Conservation (phyloP, 2,329 filamentous ascomycete species). For the Nemania bipapillata region DNA sequence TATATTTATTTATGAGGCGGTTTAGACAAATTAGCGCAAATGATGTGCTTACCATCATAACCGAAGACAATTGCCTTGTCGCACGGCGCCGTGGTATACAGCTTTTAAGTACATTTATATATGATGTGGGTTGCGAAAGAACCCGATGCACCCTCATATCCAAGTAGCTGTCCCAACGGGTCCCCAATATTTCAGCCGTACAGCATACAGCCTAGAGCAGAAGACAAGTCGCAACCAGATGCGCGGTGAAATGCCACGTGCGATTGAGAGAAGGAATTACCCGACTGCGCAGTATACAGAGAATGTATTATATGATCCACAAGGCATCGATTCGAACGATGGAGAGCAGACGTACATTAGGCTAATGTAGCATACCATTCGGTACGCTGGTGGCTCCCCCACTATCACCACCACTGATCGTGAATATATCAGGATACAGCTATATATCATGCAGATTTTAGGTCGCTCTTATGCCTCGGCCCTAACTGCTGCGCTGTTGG, state of each 20-base stretch:
- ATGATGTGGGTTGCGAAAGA: conserved; percentile 5
- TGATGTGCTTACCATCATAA: not conserved
- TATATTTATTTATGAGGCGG: not conserved
- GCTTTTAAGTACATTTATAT: not conserved
- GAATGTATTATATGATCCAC: not conserved
- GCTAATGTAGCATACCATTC: conserved; percentile 17
- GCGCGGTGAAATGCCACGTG: conserved; percentile 4
- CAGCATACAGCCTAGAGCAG: no score
- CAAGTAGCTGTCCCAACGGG: not conserved
- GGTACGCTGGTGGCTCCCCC: not conserved
- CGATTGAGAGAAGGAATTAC: not conserved
- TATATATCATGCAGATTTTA: not conserved
- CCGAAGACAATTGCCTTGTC: not conserved
- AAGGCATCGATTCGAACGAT: not conserved
- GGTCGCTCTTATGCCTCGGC: not conserved
- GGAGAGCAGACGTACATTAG: conserved; percentile 17
- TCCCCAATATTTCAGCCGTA: not conserved
- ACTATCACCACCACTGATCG: not conserved
- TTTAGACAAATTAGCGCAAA: not conserved
- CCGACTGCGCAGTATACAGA: not conserved
- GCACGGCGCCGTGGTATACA: conserved; percentile 1
- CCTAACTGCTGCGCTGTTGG: not conserved
- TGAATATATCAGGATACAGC: not conserved
- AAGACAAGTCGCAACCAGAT: not conserved
- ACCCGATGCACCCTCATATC: conserved; percentile 3